A percentile compares a stretch with the other conserved stretches of the same genome.
Evolutionary conservation across 2,329 filamentous ascomycete genomes (phyloP).

Genomic region (Davidsoniella virescens): DNA sequence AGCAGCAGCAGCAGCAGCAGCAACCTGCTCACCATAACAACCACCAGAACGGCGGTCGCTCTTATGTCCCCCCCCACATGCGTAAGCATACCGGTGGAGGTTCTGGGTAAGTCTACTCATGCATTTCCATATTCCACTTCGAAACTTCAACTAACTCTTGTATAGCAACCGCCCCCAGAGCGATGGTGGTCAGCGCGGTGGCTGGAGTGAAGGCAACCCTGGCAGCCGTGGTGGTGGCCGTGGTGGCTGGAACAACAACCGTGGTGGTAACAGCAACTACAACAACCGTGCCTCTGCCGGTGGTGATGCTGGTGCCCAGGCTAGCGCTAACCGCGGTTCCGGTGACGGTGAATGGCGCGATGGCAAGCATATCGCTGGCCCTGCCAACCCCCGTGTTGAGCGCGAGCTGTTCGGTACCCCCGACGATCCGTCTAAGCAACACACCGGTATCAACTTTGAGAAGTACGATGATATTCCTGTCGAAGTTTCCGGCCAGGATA

Average conservation of each 20-base stretch:
- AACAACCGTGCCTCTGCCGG: constrained; percentile 14
- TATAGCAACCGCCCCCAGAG: constrained; percentile 21
- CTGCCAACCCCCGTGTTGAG: constrained; percentile 75
- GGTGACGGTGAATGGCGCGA: constrained; percentile 95
- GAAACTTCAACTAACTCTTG: background rate
- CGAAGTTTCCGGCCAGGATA: constrained; percentile 84
- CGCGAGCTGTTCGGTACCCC: constrained; percentile 84
- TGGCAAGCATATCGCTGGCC: constrained; percentile 87
- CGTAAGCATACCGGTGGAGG: constrained; percentile 33
- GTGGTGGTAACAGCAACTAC: constrained; percentile 22
- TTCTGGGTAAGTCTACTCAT: constrained; percentile 28
- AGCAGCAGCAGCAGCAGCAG: constrained; percentile 17
- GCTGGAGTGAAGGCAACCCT: constrained; percentile 16
- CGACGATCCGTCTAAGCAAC: constrained; percentile 88
- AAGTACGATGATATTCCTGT: constrained; percentile 99
- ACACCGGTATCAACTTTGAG: constrained; percentile 98
- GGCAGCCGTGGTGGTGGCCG: constrained; percentile 22
- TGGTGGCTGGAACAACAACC: constrained; percentile 20
- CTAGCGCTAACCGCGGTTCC: constrained; percentile 46
- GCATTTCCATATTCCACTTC: background rate
- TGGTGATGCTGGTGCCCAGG: constrained; percentile 16
- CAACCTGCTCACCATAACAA: constrained; percentile 7
- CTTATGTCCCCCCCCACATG: constrained; percentile 78
- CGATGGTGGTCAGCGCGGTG: constrained; percentile 29
- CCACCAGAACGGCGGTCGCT: constrained; percentile 26